Evolutionary conservation across 495 filamentous ascomycete genomes (phyloP).

Genomic region (Penicillium paxilli): DNA sequence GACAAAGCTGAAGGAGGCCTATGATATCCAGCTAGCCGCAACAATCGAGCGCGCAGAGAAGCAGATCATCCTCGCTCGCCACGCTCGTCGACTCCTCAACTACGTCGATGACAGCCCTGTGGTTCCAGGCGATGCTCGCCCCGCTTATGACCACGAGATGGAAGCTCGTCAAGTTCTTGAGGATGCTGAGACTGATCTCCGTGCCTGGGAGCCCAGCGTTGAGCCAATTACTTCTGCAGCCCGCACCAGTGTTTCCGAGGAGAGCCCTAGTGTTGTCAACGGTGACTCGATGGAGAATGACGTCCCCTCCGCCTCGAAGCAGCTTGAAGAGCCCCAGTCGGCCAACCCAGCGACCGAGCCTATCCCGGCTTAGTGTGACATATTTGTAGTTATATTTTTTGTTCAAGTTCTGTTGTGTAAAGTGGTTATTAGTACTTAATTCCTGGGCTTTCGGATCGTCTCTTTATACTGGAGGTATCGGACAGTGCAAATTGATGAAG

Average conservation of each 20-base stretch:
- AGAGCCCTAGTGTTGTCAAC: slow-evolving; percentile 4
- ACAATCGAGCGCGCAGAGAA: slow-evolving; percentile 95
- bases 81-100: slow-evolving; percentile 80
- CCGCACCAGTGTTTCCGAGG: not conserved
- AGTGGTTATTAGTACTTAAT: too few relatives aligned
- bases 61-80: slow-evolving; percentile 87
- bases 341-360: not conserved
- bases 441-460: not conserved
- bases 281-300: slow-evolving; percentile 7
- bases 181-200: slow-evolving; percentile 86
- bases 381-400: slow-evolving; percentile 6
- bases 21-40: slow-evolving; percentile 79
- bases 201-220: slow-evolving; percentile 57
- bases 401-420: slow-evolving; percentile 2
- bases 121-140: slow-evolving; percentile 77
- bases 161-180: slow-evolving; percentile 83
- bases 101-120: slow-evolving; percentile 90
- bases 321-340: slow-evolving; percentile 7
- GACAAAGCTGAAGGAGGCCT: slow-evolving; percentile 91
- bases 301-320: slow-evolving; percentile 10
- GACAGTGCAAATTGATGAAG: not conserved
- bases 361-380: slow-evolving; percentile 1
- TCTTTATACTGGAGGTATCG: not conserved
- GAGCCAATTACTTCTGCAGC: slow-evolving; percentile 16
- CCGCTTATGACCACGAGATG: slow-evolving; percentile 59